Percentiles rank a stretch among this genome's conserved stretches.
Evolutionary conservation across 2,329 filamentous ascomycete species (phyloP).

Genomic region (Pseudogymnoascus sp.): DNA sequence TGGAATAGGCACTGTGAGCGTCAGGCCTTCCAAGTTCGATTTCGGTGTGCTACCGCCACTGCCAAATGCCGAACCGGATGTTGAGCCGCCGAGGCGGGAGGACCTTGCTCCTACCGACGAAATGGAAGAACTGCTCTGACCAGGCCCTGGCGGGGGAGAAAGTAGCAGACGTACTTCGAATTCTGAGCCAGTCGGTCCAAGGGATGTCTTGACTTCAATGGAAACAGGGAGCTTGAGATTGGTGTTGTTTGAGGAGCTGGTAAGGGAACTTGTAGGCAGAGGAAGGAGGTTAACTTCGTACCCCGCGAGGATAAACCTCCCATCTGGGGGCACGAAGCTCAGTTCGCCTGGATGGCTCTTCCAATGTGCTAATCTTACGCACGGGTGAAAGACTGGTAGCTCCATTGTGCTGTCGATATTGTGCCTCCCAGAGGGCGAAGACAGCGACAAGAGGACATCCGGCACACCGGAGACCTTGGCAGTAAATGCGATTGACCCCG

Average conservation of each 20-base stretch:
- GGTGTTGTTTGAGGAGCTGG: slow-evolving; percentile 42
- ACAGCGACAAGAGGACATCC: slow-evolving; percentile 74
- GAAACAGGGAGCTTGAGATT: slow-evolving; percentile 73
- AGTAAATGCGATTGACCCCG: slow-evolving; percentile 90
- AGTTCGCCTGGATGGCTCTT: slow-evolving; percentile 79
- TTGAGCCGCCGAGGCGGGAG: slow-evolving; percentile 33
- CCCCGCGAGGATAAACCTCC: slow-evolving; percentile 83
- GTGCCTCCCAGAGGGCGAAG: slow-evolving; percentile 72
- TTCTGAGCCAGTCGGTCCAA: slow-evolving; percentile 68
- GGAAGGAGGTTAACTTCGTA: slow-evolving; percentile 91
- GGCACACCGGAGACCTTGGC: slow-evolving; percentile 91
- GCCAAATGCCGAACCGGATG: slow-evolving; percentile 37
- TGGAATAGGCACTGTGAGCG: slow-evolving; percentile 71
- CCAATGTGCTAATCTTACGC: slow-evolving; percentile 85
- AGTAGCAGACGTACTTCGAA: slow-evolving; percentile 79
- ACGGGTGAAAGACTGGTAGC: slow-evolving; percentile 91
- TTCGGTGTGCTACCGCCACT: slow-evolving; percentile 33
- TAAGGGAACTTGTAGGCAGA: slow-evolving; percentile 30
- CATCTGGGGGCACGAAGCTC: slow-evolving; percentile 94
- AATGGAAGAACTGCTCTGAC: slow-evolving; percentile 32
- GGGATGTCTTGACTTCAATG: slow-evolving; percentile 70
- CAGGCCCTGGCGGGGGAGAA: slow-evolving; percentile 51
- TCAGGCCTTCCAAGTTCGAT: slow-evolving; percentile 64
- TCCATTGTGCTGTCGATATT: slow-evolving; percentile 68
- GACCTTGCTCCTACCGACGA: slow-evolving; percentile 35